These are phyloP conservation scores for Epichloe festucae DNA, from an alignment of 2,329 filamentous ascomycete genomes.

Conservation along the genomic window DNA sequence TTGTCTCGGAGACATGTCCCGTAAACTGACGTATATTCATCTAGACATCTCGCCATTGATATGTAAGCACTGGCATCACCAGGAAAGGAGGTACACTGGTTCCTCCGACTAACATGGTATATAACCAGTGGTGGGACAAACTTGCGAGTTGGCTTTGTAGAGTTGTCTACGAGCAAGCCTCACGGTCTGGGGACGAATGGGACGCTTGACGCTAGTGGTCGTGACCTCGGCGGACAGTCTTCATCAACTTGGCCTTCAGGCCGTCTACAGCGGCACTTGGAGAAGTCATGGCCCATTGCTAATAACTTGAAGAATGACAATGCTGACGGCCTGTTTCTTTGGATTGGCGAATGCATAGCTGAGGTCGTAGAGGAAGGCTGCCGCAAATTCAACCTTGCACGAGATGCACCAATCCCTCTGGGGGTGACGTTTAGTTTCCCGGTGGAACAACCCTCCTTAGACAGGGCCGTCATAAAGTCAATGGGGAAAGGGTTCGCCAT, in stretches of 20 bases:
- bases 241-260: constrained; percentile 3
- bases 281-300: constrained; percentile 62
- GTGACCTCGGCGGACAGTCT: background rate
- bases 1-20: background rate
- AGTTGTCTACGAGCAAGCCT: constrained; percentile 32
- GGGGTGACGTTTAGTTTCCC: constrained; percentile 62
- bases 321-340: constrained; percentile 62
- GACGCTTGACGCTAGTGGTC: constrained; percentile 6
- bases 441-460: constrained; percentile 50
- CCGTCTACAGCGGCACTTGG: constrained; percentile 45
- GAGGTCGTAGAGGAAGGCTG: constrained; percentile 52
- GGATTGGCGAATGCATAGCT: constrained; percentile 68
- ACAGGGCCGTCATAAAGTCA: constrained; percentile 49
- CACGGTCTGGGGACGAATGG: background rate
- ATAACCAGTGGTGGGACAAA: constrained; percentile 51
- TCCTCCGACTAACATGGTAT: background rate
- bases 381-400: constrained; percentile 27
- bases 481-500: constrained; percentile 63
- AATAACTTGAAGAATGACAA: constrained; percentile 63
- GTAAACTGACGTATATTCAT: constrained; percentile 5
- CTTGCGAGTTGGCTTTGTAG: constrained; percentile 54
- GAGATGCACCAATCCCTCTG: constrained; percentile 39
- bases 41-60: constrained; percentile 49
- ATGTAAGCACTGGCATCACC: constrained; percentile 34
- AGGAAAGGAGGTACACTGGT: constrained; percentile 15